phyloP scores from a whole-genome alignment of 495 filamentous ascomycete genomes.

The Aspergillus diversus region DNA sequence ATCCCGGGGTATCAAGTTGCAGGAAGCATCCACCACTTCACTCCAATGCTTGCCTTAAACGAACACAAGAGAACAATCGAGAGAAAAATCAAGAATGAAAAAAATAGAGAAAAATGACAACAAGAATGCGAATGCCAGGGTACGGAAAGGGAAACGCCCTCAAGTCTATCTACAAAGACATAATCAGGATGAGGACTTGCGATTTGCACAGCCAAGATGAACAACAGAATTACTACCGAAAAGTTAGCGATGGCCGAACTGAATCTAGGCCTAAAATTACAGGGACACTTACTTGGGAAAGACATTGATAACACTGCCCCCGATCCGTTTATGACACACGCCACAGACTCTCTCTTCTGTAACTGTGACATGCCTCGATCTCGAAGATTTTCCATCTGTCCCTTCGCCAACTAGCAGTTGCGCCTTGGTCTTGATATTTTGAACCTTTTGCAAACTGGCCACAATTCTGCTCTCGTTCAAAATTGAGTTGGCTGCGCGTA shows the following conservation, averaged over 20 bases:
- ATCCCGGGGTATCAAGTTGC: constrained; percentile 48
- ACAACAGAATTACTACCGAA: constrained; percentile 63
- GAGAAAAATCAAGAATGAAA: constrained; percentile 13
- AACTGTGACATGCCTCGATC: constrained; percentile 76
- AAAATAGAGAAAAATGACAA: constrained; percentile 20
- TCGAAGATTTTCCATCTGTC: constrained; percentile 51
- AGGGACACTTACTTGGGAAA: constrained; percentile 61
- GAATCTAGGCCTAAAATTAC: neutral
- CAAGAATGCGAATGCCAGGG: constrained; percentile 18
- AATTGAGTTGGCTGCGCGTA: constrained; percentile 81
- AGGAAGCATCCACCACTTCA: constrained; percentile 30
- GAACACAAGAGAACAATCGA: constrained; percentile 16
- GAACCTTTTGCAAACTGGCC: constrained; percentile 70
- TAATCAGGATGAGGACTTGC: constrained; percentile 32
- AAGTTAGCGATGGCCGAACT: constrained; percentile 28
- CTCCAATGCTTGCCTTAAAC: constrained; percentile 16
- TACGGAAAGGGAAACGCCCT: constrained; percentile 8
- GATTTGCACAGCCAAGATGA: constrained; percentile 79
- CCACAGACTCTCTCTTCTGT: constrained; percentile 86
- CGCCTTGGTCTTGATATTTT: constrained; percentile 71
- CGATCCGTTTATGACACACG: constrained; percentile 90
- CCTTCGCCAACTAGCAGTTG: constrained; percentile 69
- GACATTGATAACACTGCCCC: constrained; percentile 82
- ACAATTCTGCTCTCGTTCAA: constrained; percentile 80
- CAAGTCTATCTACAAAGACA: constrained; percentile 26